Evolutionary conservation across 2,329 filamentous ascomycete species (phyloP), one percentile per base, ranked within the genome.

Genomic region (Penicillium rolfsii): DNA sequence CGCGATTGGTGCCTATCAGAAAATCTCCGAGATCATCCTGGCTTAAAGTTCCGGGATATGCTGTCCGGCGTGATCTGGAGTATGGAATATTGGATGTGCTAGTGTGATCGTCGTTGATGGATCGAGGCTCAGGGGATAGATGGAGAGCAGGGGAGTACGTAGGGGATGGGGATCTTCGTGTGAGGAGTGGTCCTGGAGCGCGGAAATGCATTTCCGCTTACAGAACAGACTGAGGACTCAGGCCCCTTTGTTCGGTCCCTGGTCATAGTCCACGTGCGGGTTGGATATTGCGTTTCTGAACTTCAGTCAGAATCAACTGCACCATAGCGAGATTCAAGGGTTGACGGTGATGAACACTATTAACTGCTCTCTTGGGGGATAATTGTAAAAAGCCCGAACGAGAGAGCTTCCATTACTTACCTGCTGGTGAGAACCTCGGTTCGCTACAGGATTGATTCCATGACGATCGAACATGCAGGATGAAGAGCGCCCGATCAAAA

Each of bases 21-120:
- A 63, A 64, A 58, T 63, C 62, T 61, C 64, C 64, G 62, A 61
- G 60, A 63, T 64, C 58, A 52, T n/a, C 57, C 33, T 52, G 50
- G 22, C 14, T 26, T 52, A 40, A 52, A 38, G 50, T 49, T 49
- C 28, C 28, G 26, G 46, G 16, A 28, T 46, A 46, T 5, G 43
- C 16, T 46, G 43, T 26, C 43, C n/a, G n/a, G 40, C 40, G 40
- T 41, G 38, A 19, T 41, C 6, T 41, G n/a, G 40, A 41, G 22
- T 41, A 41, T 22, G 22, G 40, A 22, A 22, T 41, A 19, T 33
- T 41, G 16, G 16, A 8, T 19, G 11, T 22, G 9, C n/a, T 4
- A 8, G 40, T 19, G n/a, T 19, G 40, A 41, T 22, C 40, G 40
- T 41, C 40, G 8, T 41, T 9, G n/a, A 41, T 11, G 9, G 6